Evolutionary conservation across 1,139 yeast genomes (phyloP), one percentile per base, ranked within the genome.

Genomic region (Geotrichum bryndzae): DNA sequence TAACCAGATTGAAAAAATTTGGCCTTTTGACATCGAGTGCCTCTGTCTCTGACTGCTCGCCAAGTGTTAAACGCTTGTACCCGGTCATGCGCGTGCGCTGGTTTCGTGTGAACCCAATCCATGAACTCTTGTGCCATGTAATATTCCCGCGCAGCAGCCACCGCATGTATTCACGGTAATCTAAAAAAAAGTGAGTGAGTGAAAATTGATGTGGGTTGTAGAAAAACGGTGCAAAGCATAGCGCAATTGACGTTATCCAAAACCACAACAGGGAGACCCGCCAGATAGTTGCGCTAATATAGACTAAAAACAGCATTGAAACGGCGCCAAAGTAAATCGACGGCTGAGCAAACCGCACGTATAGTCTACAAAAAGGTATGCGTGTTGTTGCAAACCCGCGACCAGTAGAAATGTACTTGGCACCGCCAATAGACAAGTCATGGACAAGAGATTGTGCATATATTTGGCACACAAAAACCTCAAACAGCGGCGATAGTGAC

Each of bases 171-270:
- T 81, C 82, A 52, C 85, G 74, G 70, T 90, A 90, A 70, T 90
- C 97, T 25, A 87, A 70, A 66, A 89, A 85, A 69, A 87, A 90
- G 63, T 87, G 90, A 3, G 75, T 74, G 73, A 84, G 80, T 0
- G 85, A 80, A 72, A 89, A 90, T 70, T 90, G 96, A 71, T 90
- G 96, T 0, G 97, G 96, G 68, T 90, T 90, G 76, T 88, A 90
- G 4, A 90, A 72, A 64, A 87, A 85, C 1, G 97, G 97, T 0
- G 96, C 87, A 55, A 88, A 74, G 64, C 91, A 83, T 71, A 90
- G 74, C 0, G 96, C 86, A 6, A 85, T 73, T 13, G 87, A 81
- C 0, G 95, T 87, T 8, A 88, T 79, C 87, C 92, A 88, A 73
- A 90, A 90, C 96, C 96, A 90, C 41, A 89, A 71, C 29, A 90